phyloP scores from a whole-genome alignment of 768 basidiomycete species.

The Boletus pseudopeckii region DNA sequence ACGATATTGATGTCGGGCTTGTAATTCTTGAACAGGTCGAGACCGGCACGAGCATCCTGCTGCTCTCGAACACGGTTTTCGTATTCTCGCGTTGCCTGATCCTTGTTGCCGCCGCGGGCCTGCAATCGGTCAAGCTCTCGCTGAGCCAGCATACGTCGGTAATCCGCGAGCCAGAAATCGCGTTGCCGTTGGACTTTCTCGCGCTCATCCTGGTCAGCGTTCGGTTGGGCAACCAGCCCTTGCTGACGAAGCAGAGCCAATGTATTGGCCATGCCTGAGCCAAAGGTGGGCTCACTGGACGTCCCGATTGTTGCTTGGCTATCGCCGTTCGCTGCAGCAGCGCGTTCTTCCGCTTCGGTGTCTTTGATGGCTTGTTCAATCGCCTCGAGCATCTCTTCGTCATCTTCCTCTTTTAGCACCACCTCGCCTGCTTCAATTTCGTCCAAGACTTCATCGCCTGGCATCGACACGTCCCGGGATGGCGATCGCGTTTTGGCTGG shows the following conservation, averaged over 20 bases:
- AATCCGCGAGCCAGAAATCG: conserved; percentile 88
- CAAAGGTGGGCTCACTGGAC: conserved; percentile 73
- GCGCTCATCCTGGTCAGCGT: conserved; percentile 64
- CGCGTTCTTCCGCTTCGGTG: conserved; percentile 54
- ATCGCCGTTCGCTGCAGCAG: conserved; percentile 30
- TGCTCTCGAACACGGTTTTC: conserved; percentile 91
- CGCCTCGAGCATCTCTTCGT: conserved; percentile 73
- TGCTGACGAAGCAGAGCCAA: conserved; percentile 87
- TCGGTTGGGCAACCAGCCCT: conserved; percentile 72
- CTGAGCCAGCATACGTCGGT: conserved; percentile 69
- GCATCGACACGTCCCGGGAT: conserved; percentile 55
- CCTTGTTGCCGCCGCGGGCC: conserved; percentile 77
- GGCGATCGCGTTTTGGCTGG: conserved; percentile 37
- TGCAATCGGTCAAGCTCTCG: conserved; percentile 78
- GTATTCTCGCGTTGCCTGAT: conserved; percentile 92
- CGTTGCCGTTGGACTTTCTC: conserved; percentile 81
- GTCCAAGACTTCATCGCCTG: conserved; percentile 59
- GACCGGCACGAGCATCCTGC: conserved; percentile 77
- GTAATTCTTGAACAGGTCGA: conserved; percentile 88
- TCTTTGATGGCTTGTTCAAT: conserved; percentile 68
- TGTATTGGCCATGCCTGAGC: conserved; percentile 83
- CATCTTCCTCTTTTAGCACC: conserved; percentile 74
- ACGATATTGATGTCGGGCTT: conserved; percentile 96
- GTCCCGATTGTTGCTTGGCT: conserved; percentile 50
- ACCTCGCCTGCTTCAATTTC: conserved; percentile 85